A percentile compares a stretch with the other conserved stretches of the same genome.
Evolutionary conservation across 495 filamentous ascomycete genomes (phyloP).

Genomic region (Penicillium coprophilum): DNA sequence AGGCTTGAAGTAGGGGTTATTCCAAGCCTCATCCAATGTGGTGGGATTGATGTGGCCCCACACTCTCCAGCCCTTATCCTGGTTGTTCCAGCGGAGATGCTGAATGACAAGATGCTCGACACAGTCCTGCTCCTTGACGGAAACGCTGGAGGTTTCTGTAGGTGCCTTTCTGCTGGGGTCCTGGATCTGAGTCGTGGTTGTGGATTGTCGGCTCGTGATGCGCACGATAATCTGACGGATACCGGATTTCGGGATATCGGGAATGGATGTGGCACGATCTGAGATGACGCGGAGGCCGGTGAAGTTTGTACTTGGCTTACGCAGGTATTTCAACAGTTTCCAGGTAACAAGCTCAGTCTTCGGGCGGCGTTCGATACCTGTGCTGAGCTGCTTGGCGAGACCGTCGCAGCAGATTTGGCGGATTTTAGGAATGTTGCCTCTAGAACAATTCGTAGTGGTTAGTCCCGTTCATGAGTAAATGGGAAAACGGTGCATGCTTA

Average conservation of each 20-base stretch:
- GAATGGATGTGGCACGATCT: conserved; percentile 55
- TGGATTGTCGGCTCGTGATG: conserved; percentile 65
- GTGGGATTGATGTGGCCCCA: conserved; percentile 70
- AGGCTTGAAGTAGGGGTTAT: conserved; percentile 34
- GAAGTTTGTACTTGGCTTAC: conserved; percentile 47
- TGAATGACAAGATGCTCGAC: conserved; percentile 81
- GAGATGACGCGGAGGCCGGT: conserved; percentile 55
- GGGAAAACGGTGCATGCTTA: conserved; percentile 32
- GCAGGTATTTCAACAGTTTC: conserved; percentile 64
- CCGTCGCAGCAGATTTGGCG: conserved; percentile 58
- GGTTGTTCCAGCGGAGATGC: conserved; percentile 54
- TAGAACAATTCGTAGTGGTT: conserved; percentile 16
- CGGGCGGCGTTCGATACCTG: conserved; percentile 56
- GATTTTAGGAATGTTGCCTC: conserved; percentile 59
- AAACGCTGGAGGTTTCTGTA: not conserved
- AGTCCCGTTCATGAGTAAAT: not conserved
- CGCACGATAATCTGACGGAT: conserved; percentile 72
- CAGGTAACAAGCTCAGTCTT: conserved; percentile 55
- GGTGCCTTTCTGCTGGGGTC: not conserved
- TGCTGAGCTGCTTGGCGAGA: conserved; percentile 55
- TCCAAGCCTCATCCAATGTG: conserved; percentile 47
- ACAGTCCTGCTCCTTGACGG: conserved; percentile 60
- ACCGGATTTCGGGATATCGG: conserved; percentile 44
- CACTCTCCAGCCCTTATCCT: conserved; percentile 66
- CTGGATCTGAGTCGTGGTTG: conserved; percentile 24